Evolutionary conservation across 306 rosid genomes (phyloP).

Genomic region (Fragaria nilgerrensis): DNA sequence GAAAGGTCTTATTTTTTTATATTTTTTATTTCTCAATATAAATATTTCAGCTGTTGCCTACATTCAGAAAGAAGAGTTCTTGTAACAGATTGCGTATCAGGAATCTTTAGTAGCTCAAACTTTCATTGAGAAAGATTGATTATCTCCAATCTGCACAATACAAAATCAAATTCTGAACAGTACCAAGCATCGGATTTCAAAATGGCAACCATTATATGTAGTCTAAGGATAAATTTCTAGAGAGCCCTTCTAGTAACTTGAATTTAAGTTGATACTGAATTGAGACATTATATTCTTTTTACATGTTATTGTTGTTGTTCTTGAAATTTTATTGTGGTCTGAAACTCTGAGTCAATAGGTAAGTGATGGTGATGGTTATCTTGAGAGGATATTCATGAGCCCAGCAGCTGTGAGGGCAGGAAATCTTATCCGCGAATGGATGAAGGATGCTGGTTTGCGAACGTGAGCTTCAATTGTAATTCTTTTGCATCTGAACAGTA

Average conservation of each 20-base stretch:
- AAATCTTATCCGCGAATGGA: slow-evolving; percentile 61
- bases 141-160: not conserved
- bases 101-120: not conserved
- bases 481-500: slow-evolving; percentile 13
- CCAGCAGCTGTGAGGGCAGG: slow-evolving; percentile 77
- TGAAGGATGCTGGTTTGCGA: slow-evolving; percentile 96
- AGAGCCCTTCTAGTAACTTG: not conserved
- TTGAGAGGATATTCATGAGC: slow-evolving; percentile 93
- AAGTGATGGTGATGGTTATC: slow-evolving; percentile 69
- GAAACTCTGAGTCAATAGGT: slow-evolving; percentile 50
- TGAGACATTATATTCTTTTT: not conserved
- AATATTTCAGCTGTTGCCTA: not conserved
- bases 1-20: slow-evolving; percentile 61
- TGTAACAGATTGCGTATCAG: no score
- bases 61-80: not conserved
- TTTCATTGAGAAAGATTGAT: no score
- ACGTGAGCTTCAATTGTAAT: slow-evolving; percentile 61
- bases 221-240: no score
- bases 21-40: not conserved
- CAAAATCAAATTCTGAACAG: not conserved
- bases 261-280: not conserved
- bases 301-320: slow-evolving; percentile 15
- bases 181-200: not conserved
- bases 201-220: no score
- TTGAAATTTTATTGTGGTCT: slow-evolving; percentile 22